Evolutionary conservation across 768 basidiomycete genomes (phyloP), one percentile per base, ranked within the genome.

Genomic region (Phanerochaete sordida): DNA sequence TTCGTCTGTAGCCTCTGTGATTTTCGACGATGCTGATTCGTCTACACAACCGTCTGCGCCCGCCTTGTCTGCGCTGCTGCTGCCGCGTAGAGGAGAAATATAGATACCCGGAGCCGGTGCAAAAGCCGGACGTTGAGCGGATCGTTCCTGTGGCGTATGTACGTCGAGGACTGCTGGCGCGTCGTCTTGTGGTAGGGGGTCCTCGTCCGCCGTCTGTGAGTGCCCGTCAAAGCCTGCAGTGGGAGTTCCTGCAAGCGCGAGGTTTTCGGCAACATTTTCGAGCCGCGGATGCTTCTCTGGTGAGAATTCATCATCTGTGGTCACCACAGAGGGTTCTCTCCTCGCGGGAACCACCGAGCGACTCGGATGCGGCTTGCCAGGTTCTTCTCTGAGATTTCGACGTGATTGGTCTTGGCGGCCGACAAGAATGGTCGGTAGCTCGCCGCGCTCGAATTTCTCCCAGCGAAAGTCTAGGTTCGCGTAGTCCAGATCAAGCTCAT

Each of bases 391-490:
- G n/a, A n/a, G n/a, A n/a, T n/a, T n/a, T 33, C 6, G 31, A 50
- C 48, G 8, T 7, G 48, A 27, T 35, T 11, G 11, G 31, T 12
- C n/a, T 33, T 21, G 2, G 27, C 12, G 8, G 27, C 12, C 5
- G 3, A 16, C 4, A 27, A 31, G 31, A n/a, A 6, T 7, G 31
- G 45, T 15, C 28, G 15, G 21, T 5, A 11, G 27, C 13, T 21
- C 37, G n/a, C 53, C 31, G 15, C 53, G 37, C 21, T 75, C 68
- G 63, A 86, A 88, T 9, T 80, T 79, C 48, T 73, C 69, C 86
- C 86, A 87, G 54, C 67, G 76, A 63, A 87, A 88, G 64, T 82
- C 81, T 9, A 87, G 70, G 3, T 66, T 65, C 6, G 73, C 69
- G 44, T 65, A 65, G n/a, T 75, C 69, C 39, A 76, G 69, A 60